Conservation (phyloP, 2,329 filamentous ascomycete genomes). For the Emericellopsis atlantica region DNA sequence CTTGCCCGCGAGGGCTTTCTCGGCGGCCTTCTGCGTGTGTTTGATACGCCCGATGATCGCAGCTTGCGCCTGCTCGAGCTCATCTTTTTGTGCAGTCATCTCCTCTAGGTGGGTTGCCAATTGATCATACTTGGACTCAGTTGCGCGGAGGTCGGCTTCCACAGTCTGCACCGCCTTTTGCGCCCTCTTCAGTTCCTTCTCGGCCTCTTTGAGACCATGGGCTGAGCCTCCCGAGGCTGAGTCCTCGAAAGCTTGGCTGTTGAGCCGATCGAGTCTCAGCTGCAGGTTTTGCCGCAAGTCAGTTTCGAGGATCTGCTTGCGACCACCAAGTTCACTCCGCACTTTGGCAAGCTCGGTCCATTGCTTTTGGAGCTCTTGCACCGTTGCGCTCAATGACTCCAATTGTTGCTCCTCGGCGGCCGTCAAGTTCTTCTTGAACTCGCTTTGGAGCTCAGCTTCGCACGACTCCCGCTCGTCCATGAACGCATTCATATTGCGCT, state of each 20-base stretch:
- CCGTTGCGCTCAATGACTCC: slow-evolving; percentile 53
- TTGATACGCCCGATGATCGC: slow-evolving; percentile 69
- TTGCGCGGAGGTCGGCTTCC: slow-evolving; percentile 57
- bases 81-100: slow-evolving; percentile 40
- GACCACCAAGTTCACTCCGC: slow-evolving; percentile 65
- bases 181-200: slow-evolving; percentile 70
- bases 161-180: slow-evolving; percentile 55
- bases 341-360: slow-evolving; percentile 63
- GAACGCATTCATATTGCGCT: slow-evolving; percentile 63
- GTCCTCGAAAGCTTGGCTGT: slow-evolving; percentile 60
- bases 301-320: slow-evolving; percentile 73
- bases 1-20: slow-evolving; percentile 84
- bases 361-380: slow-evolving; percentile 64
- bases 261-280: slow-evolving; percentile 77
- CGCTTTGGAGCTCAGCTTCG: slow-evolving; percentile 67
- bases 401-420: slow-evolving; percentile 72
- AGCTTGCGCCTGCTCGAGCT: slow-evolving; percentile 60
- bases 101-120: slow-evolving; percentile 37
- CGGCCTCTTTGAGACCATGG: slow-evolving; percentile 62
- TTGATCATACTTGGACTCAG: slow-evolving; percentile 57
- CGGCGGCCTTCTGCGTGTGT: slow-evolving; percentile 77
- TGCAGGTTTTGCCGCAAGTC: slow-evolving; percentile 83
- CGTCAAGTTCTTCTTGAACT: slow-evolving; percentile 86
- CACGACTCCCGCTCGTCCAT: slow-evolving; percentile 64
- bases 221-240: slow-evolving; percentile 44